These are phyloP conservation scores for Moesziomyces globuligerus DNA, from an alignment of 1,284 basidiomycete genomes.

Conservation along the genomic window DNA sequence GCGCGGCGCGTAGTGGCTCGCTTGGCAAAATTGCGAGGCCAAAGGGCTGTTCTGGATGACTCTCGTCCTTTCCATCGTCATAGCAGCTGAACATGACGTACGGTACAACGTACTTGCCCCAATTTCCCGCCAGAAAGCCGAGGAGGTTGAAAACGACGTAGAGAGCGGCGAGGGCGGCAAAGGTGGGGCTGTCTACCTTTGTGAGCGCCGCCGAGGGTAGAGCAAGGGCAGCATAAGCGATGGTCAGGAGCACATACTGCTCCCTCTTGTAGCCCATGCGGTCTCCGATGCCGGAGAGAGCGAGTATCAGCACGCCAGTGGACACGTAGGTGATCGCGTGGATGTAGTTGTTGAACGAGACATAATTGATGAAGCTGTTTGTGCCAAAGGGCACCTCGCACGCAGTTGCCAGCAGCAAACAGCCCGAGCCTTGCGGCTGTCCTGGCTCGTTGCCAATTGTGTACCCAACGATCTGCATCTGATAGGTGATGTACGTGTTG, in stretches of 20 bases:
- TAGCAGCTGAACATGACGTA: constrained; percentile 3
- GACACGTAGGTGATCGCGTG: constrained; percentile 5
- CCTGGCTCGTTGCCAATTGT: not conserved
- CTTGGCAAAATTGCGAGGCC: no score
- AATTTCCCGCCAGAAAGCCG: constrained; percentile 1
- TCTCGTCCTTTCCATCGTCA: no score
- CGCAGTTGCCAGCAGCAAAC: not conserved
- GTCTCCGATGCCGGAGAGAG: constrained; percentile 1
- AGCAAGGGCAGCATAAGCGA: constrained; percentile 1
- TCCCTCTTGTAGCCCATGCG: constrained; percentile 3
- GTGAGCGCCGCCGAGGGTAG: constrained; percentile 1
- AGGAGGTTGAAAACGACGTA: constrained; percentile 6
- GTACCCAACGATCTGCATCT: not conserved
- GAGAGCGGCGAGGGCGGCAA: constrained; percentile 1
- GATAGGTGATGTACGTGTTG: not conserved
- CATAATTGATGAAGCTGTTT: not conserved
- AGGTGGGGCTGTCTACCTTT: constrained; percentile 1
- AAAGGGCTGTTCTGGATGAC: no score
- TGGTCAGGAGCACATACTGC: constrained; percentile 2
- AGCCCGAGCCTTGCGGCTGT: not conserved
- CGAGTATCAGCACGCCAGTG: constrained; percentile 4
- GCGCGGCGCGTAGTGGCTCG: no score
- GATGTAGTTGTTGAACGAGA: constrained; percentile 3
- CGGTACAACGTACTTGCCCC: constrained; percentile 1
- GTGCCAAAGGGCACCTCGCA: constrained; percentile 1